Percentiles rank a stretch among this genome's conserved stretches.
Evolutionary conservation across 75 land plant genomes (phyloP).

Genomic region (Cunninghamia lanceolata): DNA sequence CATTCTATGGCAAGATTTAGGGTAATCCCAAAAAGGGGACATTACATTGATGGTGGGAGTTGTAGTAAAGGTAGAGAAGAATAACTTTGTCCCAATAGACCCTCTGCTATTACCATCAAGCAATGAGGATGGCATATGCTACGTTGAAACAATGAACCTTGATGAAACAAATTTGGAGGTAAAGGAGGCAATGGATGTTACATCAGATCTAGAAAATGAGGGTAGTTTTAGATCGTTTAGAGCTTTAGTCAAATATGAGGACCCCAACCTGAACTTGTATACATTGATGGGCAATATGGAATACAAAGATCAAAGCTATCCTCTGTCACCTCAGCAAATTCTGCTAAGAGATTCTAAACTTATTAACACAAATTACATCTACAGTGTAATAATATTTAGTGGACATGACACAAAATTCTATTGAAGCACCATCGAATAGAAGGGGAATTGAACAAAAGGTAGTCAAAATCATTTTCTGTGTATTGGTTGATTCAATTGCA

Average conservation of each 20-base stretch:
- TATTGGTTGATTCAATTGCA: slow-evolving; percentile 33
- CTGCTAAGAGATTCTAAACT: too few relatives aligned
- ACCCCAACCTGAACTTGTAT: slow-evolving; percentile 46
- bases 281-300: slow-evolving; percentile 42
- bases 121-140: slow-evolving; percentile 43
- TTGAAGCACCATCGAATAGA: too few relatives aligned
- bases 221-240: too few relatives aligned
- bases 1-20: too few relatives aligned
- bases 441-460: too few relatives aligned
- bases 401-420: too few relatives aligned
- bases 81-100: slow-evolving; percentile 46
- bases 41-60: slow-evolving; percentile 38
- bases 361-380: too few relatives aligned
- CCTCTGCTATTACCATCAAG: slow-evolving; percentile 41
- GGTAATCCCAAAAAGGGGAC: too few relatives aligned
- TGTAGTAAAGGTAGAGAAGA: slow-evolving; percentile 45
- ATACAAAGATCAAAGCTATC: too few relatives aligned
- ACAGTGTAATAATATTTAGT: too few relatives aligned
- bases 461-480: slow-evolving; percentile 41
- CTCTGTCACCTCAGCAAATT: too few relatives aligned
- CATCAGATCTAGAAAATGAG: slow-evolving; percentile 21
- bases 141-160: slow-evolving; percentile 55
- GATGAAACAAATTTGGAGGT: slow-evolving; percentile 55
- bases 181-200: slow-evolving; percentile 33
- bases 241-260: slow-evolving; percentile 39